Evolutionary conservation across 139 green algal species (phyloP).

Genomic region (Micractinium sp.): DNA sequence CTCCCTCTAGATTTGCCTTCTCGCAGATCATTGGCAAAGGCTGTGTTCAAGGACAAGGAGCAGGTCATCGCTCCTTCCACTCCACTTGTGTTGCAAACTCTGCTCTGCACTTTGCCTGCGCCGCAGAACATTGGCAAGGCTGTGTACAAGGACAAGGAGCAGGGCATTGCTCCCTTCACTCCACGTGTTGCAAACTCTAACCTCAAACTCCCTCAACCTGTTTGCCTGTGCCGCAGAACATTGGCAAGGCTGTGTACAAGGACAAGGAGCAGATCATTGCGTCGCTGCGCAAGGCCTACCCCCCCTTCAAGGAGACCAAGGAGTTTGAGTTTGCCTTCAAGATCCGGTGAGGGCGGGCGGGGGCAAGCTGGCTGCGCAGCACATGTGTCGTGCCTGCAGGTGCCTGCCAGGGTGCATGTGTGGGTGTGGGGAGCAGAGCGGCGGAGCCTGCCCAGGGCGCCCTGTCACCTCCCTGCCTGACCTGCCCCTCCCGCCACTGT

Average conservation of each 20-base stretch:
- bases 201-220: background rate
- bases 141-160: constrained; percentile 65
- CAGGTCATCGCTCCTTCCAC: background rate
- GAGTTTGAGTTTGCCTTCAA: constrained; percentile 85
- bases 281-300: constrained; percentile 47
- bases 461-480: too few relatives aligned
- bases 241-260: constrained; percentile 70
- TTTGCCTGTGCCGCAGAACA: constrained; percentile 50
- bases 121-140: constrained; percentile 60
- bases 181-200: background rate
- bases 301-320: constrained; percentile 54
- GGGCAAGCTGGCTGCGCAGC: too few relatives aligned
- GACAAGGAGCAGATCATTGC: constrained; percentile 41
- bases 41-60: constrained; percentile 63
- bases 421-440: too few relatives aligned
- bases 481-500: background rate
- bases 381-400: too few relatives aligned
- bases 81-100: too few relatives aligned
- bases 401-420: too few relatives aligned
- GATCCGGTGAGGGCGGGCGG: constrained; percentile 54
- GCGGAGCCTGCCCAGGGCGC: too few relatives aligned
- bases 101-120: background rate
- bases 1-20: too few relatives aligned
- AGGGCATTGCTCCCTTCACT: background rate
- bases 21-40: too few relatives aligned